Evolutionary conservation across 2,329 filamentous ascomycete genomes (phyloP), one percentile per base, ranked within the genome.

Genomic region (Diaporthe ampelina): DNA sequence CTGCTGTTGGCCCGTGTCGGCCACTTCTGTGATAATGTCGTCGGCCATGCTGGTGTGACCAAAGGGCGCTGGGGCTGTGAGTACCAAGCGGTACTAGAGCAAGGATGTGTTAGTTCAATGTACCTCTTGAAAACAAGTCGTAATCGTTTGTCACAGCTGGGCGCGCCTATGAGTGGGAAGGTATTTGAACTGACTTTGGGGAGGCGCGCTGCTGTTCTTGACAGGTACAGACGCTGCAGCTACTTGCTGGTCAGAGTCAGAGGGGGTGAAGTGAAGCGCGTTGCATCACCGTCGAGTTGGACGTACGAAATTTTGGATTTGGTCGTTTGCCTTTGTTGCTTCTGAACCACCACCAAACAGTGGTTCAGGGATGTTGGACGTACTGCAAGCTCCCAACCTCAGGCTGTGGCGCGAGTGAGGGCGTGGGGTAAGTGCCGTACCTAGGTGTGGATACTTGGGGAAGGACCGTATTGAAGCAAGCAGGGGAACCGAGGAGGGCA

Each of bases 61-160:
- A 13, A 13, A 45, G 13, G 58, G 21, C 4, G 48, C 5, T 13
- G 3, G 3, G 13, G 7, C 21, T 19, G 13, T n/a, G 5, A 43
- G 19, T 15, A 15, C 15, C 2, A 37, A 40, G 29, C 3, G 6
- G 5, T 50, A 1, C 48, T 24, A n/a, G 48, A 8, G 48, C 3
- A 3, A 17, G 3, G 26, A 17, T 3, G 6, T 7, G 8, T 50
- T 4, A 52, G 11, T 13, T 24, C 1, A 0, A 26, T 9, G 57
- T 17, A 1, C 7, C 8, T 4, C 8, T 1, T 0, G 13, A 37
- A 7, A 1, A 15, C 4, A 1, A 0, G 2, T 10, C 9, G 48
- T 15, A 1, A 21, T 21, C 5, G 3, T 21, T 61, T 19, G 4
- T 9, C 24, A 21, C 15, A 19, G 8, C 7, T 0, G 21, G 35